Evolutionary conservation across 306 rosid species (phyloP).

Genomic region (Alnus glutinosa): DNA sequence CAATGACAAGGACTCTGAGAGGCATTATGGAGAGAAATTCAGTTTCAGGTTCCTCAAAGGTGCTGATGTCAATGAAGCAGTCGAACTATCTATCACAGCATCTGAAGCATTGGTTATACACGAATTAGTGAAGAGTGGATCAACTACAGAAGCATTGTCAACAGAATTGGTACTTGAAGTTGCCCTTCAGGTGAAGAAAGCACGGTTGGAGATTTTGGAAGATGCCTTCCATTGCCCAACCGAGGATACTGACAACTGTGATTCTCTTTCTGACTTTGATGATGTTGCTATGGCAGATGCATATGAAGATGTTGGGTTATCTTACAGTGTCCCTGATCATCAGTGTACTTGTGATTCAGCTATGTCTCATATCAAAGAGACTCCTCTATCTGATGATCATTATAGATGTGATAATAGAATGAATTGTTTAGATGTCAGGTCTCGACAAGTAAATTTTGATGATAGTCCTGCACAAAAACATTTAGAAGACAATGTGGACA

Average conservation of each 20-base stretch:
- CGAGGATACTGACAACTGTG: constrained; percentile 47
- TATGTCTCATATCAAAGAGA: constrained; percentile 42
- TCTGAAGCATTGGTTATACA: constrained; percentile 90
- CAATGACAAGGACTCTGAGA: constrained; percentile 34
- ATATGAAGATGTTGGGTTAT: constrained; percentile 75
- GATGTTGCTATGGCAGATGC: constrained; percentile 67
- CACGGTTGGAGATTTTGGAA: constrained; percentile 57
- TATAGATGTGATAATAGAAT: constrained; percentile 27
- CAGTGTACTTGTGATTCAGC: constrained; percentile 30
- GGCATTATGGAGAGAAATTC: constrained; percentile 36
- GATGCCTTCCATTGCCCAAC: constrained; percentile 33
- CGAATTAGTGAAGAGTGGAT: constrained; percentile 50
- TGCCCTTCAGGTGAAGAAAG: constrained; percentile 73
- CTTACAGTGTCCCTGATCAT: constrained; percentile 32
- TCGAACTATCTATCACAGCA: constrained; percentile 77
- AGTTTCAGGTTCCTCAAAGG: constrained; percentile 32
- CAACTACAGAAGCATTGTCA: constrained; percentile 40
- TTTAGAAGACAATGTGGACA: constrained; percentile 29
- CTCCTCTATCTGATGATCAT: constrained; percentile 38
- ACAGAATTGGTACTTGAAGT: constrained; percentile 64
- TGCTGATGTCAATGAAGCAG: constrained; percentile 55
- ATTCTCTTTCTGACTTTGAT: constrained; percentile 83
- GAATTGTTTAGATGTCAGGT: constrained; percentile 21
- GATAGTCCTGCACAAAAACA: constrained; percentile 32
- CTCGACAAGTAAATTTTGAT: constrained; percentile 37